phyloP scores from a whole-genome alignment of 352 stramenopile genomes.

The Phytopythium delawarense region DNA sequence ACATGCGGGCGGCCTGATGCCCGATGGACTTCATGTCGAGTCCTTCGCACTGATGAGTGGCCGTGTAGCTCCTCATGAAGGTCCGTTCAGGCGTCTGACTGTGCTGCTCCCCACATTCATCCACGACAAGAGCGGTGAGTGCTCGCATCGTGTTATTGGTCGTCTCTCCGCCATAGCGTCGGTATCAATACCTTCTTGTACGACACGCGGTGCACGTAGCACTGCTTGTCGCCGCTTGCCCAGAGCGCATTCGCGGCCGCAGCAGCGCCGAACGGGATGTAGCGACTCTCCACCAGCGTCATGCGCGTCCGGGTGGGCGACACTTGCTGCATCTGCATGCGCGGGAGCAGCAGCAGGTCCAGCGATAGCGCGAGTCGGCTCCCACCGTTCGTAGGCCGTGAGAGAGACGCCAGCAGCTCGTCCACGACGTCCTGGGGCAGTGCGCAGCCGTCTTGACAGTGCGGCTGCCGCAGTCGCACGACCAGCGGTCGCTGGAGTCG shows the following conservation, averaged over 20 bases:
- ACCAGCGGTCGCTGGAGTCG: background rate
- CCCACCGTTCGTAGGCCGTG: background rate
- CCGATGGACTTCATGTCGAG: background rate
- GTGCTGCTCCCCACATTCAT: background rate
- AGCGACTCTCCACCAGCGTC: background rate
- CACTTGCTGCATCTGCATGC: background rate
- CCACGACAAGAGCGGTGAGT: too few species aligned
- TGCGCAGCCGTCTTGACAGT: background rate
- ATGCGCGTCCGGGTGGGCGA: background rate
- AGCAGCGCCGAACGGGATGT: background rate
- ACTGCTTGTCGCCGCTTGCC: background rate
- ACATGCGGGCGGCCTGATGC: background rate
- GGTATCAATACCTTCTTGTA: constrained; percentile 2
- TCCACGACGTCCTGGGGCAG: background rate
- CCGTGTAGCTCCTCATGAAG: constrained; percentile 1
- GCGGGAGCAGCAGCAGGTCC: background rate
- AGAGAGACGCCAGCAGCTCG: background rate
- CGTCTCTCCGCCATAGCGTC: background rate
- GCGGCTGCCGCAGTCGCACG: background rate
- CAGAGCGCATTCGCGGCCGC: background rate
- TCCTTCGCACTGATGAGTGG: background rate
- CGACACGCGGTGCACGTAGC: background rate
- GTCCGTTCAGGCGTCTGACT: background rate
- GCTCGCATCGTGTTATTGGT: too few species aligned
- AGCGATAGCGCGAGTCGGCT: background rate